Evolutionary conservation across 108 stramenopile species (phyloP), one percentile per base, ranked within the genome.

Genomic region (Schizochytrium sp.): DNA sequence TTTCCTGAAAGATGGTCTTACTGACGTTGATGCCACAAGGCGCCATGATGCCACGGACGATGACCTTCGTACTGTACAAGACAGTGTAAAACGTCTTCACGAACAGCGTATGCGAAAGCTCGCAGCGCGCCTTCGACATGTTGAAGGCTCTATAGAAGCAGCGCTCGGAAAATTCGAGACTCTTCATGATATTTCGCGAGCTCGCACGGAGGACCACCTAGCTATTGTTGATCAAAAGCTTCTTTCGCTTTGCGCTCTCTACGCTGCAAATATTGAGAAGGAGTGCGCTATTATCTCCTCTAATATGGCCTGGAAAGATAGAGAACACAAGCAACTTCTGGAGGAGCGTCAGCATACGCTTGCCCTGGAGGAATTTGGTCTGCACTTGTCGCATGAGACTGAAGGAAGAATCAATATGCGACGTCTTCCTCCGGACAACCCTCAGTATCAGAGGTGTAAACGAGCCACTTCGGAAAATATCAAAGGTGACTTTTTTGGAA

Each of bases 391-490:
- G 72, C 89, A 92, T 42, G 91, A 91, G 59, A 92, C 91, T 45
- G 47, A 89, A 28, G 91, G 91, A 44, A 46, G 42, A 50, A 91
- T 91, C 42, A 73, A 88, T n/a, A 87, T 92, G 44, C 61, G 61
- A 61, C 87, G 91, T 19, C 92, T 93, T 49, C 44, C 89, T 38
- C 59, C 89, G 4, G 44, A 58, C 0, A 90, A 93, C 59, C 91
- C 92, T 3, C 92, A 93, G 83, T 58, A 91, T 64, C 46, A 49
- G 56, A 90, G 92, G n/a, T 93, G 92, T 59, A 42, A 72, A 3
- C 91, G 91, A n/a, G 92, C 92, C 2, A 91, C 92, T 44, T 64
- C 89, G 0, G 92, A 93, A 38, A 93, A 93, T 56, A 89, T 92
- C 15, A 89, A 87, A 59, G 50, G 83, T 42, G 91, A 87, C 61